A percentile compares a stretch with the other conserved stretches of the same genome.
Evolutionary conservation across 176 grass and related monocot genomes (phyloP).

Genomic region (Aegilops longissima): DNA sequence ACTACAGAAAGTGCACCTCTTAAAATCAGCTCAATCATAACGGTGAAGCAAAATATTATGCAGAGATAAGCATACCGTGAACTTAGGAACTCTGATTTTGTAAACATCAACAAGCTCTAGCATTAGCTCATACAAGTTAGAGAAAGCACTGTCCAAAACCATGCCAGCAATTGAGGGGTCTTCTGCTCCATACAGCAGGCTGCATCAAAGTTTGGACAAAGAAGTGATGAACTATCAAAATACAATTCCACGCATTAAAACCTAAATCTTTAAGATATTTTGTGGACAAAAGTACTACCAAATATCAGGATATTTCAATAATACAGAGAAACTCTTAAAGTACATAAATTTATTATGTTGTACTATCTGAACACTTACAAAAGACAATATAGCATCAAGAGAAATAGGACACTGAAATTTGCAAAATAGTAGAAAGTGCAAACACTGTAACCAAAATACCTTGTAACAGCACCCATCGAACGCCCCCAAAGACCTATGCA

Average conservation of each 20-base stretch:
- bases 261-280: slow-evolving; percentile 24
- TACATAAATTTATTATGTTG: background rate
- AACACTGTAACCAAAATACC: slow-evolving; percentile 43
- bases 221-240: slow-evolving; percentile 27
- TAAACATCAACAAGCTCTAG: slow-evolving; percentile 99
- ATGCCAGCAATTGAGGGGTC: slow-evolving; percentile 96
- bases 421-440: slow-evolving; percentile 11
- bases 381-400: background rate
- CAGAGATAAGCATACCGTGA: slow-evolving; percentile 68
- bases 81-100: slow-evolving; percentile 99
- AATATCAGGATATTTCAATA: background rate
- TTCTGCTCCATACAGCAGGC: slow-evolving; percentile 95
- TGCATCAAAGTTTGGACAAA: slow-evolving; percentile 34
- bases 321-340: background rate
- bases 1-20: background rate
- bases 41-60: slow-evolving; percentile 5
- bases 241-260: slow-evolving; percentile 20
- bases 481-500: slow-evolving; percentile 98
- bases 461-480: slow-evolving; percentile 99
- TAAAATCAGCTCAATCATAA: slow-evolving; percentile 8
- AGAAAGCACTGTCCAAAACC: slow-evolving; percentile 98
- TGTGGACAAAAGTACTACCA: background rate
- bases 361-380: background rate
- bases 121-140: slow-evolving; percentile 98
- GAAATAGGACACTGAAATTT: slow-evolving; percentile 1